phyloP scores from a whole-genome alignment of 192 early-diverging fungal species.

The Backusella australiensis region DNA sequence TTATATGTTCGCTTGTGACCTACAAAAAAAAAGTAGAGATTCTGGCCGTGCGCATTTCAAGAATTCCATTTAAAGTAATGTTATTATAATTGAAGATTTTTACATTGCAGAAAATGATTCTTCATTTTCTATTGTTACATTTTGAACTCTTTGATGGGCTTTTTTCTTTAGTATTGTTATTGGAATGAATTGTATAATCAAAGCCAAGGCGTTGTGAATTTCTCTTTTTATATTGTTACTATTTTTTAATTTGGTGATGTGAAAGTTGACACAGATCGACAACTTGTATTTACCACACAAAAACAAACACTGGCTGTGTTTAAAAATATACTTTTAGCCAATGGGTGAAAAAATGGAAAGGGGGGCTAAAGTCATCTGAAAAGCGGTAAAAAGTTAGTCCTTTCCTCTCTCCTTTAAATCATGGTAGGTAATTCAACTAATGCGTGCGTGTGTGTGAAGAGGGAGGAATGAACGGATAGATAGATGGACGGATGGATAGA shows the following conservation, averaged over 20 bases:
- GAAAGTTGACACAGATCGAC: neutral
- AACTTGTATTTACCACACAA: neutral
- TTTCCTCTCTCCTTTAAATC: slow-evolving; percentile 13
- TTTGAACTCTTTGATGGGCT: neutral
- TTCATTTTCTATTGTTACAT: neutral
- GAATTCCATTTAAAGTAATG: neutral
- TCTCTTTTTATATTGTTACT: neutral
- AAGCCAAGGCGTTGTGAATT: neutral
- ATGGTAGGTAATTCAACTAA: neutral
- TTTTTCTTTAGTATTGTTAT: neutral
- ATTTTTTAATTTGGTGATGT: neutral
- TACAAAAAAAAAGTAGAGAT: neutral
- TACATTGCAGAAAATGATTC: neutral
- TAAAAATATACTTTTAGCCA: neutral
- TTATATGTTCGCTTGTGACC: neutral
- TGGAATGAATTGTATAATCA: too few relatives aligned
- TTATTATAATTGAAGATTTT: neutral
- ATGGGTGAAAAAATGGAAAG: neutral
- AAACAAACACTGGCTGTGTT: neutral
- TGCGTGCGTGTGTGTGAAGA: neutral
- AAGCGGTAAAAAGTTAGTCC: slow-evolving; percentile 10
- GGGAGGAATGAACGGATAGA: neutral
- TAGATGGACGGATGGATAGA: neutral
- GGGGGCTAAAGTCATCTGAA: neutral
- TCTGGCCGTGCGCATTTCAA: neutral